Evolutionary conservation across 2,329 filamentous ascomycete species (phyloP).

Genomic region (Paraphoma chrysanthemicola): DNA sequence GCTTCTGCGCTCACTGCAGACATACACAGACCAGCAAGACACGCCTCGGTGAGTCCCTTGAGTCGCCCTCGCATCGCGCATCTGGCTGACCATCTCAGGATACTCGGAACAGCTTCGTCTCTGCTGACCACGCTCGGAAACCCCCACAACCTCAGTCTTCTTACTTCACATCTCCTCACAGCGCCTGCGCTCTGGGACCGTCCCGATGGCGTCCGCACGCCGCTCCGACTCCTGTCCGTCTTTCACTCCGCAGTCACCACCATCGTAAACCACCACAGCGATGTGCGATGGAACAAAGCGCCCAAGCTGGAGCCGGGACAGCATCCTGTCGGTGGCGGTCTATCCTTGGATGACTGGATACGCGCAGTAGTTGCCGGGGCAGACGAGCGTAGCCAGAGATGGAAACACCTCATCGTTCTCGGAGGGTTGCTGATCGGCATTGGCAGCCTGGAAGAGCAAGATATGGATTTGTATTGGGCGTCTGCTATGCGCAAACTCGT

Average conservation of each 20-base stretch:
- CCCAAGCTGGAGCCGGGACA: constrained; percentile 38
- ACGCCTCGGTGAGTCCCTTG: constrained; percentile 59
- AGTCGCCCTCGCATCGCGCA: constrained; percentile 16
- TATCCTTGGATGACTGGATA: constrained; percentile 64
- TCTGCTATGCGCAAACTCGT: constrained; percentile 69
- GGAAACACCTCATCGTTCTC: constrained; percentile 84
- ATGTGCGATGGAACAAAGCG: constrained; percentile 38
- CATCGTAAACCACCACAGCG: constrained; percentile 57
- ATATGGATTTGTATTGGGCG: constrained; percentile 67
- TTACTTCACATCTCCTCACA: constrained; percentile 74
- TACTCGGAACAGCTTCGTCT: constrained; percentile 70
- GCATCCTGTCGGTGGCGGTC: constrained; percentile 50
- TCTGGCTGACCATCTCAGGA: constrained; percentile 34
- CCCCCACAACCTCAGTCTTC: constrained; percentile 74
- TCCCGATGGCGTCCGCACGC: constrained; percentile 68
- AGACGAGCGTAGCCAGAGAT: constrained; percentile 69
- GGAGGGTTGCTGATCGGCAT: constrained; percentile 81
- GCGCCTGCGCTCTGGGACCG: constrained; percentile 74
- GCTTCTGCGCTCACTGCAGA: constrained; percentile 69
- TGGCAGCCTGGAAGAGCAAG: constrained; percentile 51
- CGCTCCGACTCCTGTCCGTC: constrained; percentile 71
- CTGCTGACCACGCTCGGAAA: constrained; percentile 75
- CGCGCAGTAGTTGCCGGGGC: constrained; percentile 66
- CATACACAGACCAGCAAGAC: constrained; percentile 64
- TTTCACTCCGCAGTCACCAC: constrained; percentile 72